Conservation (phyloP, 1,139 yeast genomes). For the Taphrina pruni region DNA sequence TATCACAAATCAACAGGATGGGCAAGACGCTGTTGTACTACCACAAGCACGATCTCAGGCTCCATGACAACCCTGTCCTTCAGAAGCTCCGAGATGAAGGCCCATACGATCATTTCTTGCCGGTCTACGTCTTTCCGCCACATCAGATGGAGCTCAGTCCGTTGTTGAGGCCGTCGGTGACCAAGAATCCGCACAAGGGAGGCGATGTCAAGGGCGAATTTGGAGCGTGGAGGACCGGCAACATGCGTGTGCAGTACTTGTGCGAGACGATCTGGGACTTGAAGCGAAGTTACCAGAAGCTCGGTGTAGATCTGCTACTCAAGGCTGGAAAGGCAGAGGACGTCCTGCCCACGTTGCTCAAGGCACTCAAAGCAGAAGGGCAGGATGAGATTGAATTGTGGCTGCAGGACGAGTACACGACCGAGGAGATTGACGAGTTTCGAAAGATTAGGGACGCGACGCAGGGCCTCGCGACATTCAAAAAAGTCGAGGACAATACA, state of each 20-base stretch:
- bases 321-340: conserved; percentile 28
- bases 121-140: conserved; percentile 34
- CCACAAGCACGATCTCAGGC: conserved; percentile 37
- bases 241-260: conserved; percentile 26
- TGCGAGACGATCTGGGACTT: conserved; percentile 39
- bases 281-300: conserved; percentile 25
- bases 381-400: conserved; percentile 23
- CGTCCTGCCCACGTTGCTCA: conserved; percentile 13
- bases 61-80: conserved; percentile 37
- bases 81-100: conserved; percentile 24
- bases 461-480: conserved; percentile 9
- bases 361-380: conserved; percentile 10
- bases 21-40: conserved; percentile 31
- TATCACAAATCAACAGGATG: conserved; percentile 18
- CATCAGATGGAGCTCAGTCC: conserved; percentile 38
- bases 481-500: conserved; percentile 32
- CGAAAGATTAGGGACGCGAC: conserved; percentile 7
- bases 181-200: conserved; percentile 27
- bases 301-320: conserved; percentile 15
- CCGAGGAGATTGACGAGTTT: conserved; percentile 26
- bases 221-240: conserved; percentile 37
- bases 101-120: conserved; percentile 19
- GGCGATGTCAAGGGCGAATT: conserved; percentile 30
- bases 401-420: conserved; percentile 37
- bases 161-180: conserved; percentile 12